A percentile compares a stretch with the other conserved stretches of the same genome.
Evolutionary conservation across 2,329 filamentous ascomycete species (phyloP).

Genomic region (Gaeumannomyces tritici): DNA sequence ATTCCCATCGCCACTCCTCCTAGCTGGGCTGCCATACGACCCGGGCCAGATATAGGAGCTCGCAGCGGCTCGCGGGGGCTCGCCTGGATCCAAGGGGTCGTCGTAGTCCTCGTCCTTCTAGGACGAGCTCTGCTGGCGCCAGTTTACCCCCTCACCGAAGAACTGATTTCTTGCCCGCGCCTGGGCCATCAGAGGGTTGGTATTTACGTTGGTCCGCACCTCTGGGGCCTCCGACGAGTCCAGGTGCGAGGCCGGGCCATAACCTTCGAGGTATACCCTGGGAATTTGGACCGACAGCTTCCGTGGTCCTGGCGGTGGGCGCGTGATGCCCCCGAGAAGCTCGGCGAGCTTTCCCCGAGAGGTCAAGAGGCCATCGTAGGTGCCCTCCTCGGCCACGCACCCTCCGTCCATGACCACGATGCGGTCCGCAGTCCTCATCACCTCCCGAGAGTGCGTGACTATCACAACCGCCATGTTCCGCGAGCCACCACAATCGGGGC

Average conservation of each 20-base stretch:
- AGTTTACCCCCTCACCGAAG: not conserved
- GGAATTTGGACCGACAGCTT: not conserved
- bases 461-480: conserved; percentile 58
- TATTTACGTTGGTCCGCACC: not conserved
- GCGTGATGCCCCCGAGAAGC: not conserved
- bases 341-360: not conserved
- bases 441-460: conserved; percentile 72
- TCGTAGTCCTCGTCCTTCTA: not conserved
- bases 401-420: conserved; percentile 64
- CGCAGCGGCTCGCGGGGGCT: too few relatives aligned
- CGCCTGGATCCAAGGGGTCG: not conserved
- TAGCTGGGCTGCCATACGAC: not conserved
- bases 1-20: not conserved
- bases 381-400: conserved; percentile 57
- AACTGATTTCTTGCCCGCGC: not conserved
- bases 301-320: too few relatives aligned
- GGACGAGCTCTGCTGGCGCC: not conserved
- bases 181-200: not conserved
- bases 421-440: conserved; percentile 74
- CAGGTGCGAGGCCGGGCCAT: not conserved
- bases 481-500: not conserved
- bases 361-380: conserved; percentile 50
- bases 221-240: not conserved
- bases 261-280: not conserved
- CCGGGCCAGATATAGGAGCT: not conserved